Evolutionary conservation across 768 basidiomycete species (phyloP).

Genomic region (Mrakia gelida): DNA sequence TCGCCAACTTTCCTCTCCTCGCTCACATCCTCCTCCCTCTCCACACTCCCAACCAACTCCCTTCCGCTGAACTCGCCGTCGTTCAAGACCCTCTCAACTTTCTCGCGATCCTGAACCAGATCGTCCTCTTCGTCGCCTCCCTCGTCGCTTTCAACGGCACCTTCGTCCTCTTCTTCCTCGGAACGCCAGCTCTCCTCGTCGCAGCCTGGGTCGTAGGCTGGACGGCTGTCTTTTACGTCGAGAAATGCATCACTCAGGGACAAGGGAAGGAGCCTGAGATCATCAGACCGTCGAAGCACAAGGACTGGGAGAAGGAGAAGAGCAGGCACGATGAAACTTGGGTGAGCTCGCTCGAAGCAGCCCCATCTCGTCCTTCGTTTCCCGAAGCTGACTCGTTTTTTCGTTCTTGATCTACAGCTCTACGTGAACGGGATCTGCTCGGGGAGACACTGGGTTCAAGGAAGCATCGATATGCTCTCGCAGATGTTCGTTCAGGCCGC

Average conservation of each 20-base stretch:
- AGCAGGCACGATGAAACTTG: not conserved
- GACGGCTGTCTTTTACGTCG: not conserved
- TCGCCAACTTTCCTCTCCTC: not conserved
- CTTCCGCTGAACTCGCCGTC: not conserved
- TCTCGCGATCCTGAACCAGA: not conserved
- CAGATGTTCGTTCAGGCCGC: too few species aligned
- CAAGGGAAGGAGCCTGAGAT: not conserved
- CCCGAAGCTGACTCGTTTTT: too few species aligned
- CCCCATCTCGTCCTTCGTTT: too few species aligned
- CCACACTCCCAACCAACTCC: not conserved
- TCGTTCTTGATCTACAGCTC: too few species aligned
- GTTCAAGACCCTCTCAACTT: not conserved
- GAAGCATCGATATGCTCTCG: too few species aligned
- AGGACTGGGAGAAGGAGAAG: not conserved
- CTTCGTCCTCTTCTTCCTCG: not conserved
- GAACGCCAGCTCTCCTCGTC: not conserved
- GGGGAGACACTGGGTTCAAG: too few species aligned
- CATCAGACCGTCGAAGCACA: not conserved
- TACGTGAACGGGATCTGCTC: too few species aligned
- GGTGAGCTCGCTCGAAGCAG: not conserved
- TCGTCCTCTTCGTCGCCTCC: constrained; percentile 7
- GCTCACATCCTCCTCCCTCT: not conserved
- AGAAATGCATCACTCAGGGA: not conserved
- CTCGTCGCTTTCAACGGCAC: not conserved
- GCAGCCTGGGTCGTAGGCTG: not conserved